phyloP scores from a whole-genome alignment of 495 filamentous ascomycete species.

The Aspergillus conjunctus region DNA sequence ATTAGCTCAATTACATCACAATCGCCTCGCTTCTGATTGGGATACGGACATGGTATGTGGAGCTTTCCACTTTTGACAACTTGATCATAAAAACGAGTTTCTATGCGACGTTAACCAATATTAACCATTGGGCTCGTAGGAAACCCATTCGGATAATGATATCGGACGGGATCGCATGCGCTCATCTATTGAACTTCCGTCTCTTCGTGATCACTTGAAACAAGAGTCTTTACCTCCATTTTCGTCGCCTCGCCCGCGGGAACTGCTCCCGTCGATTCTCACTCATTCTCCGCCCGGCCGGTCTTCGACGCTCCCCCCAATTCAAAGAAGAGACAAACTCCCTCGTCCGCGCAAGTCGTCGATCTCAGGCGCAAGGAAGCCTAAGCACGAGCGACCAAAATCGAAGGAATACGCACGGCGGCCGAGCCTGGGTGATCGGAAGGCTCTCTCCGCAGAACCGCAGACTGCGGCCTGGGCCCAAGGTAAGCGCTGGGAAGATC shows the following conservation, averaged over 20 bases:
- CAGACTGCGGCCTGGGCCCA: constrained; percentile 66
- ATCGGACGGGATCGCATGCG: constrained; percentile 57
- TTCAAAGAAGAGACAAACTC: constrained; percentile 66
- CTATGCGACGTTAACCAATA: background rate
- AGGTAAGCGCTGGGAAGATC: constrained; percentile 90
- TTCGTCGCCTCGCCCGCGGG: constrained; percentile 62
- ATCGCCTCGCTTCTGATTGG: constrained; percentile 79
- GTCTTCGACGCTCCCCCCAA: constrained; percentile 81
- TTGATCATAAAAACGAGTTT: background rate
- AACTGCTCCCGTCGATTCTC: constrained; percentile 79
- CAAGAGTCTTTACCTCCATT: constrained; percentile 68
- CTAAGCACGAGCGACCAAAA: constrained; percentile 74
- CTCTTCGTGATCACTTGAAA: constrained; percentile 70
- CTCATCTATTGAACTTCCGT: constrained; percentile 72
- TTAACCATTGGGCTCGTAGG: constrained; percentile 44
- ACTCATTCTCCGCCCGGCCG: constrained; percentile 80
- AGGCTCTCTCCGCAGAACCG: constrained; percentile 83
- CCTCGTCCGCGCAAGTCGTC: constrained; percentile 80
- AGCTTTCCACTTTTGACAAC: background rate
- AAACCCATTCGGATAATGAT: constrained; percentile 73
- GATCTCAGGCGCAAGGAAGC: constrained; percentile 67
- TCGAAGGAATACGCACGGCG: constrained; percentile 69
- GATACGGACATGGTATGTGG: constrained; percentile 79
- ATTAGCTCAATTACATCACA: constrained; percentile 82
- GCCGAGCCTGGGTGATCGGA: constrained; percentile 73